Percentiles rank a stretch among this genome's conserved stretches.
Evolutionary conservation across 2,329 filamentous ascomycete species (phyloP).

Genomic region (Clarireedia paspali): DNA sequence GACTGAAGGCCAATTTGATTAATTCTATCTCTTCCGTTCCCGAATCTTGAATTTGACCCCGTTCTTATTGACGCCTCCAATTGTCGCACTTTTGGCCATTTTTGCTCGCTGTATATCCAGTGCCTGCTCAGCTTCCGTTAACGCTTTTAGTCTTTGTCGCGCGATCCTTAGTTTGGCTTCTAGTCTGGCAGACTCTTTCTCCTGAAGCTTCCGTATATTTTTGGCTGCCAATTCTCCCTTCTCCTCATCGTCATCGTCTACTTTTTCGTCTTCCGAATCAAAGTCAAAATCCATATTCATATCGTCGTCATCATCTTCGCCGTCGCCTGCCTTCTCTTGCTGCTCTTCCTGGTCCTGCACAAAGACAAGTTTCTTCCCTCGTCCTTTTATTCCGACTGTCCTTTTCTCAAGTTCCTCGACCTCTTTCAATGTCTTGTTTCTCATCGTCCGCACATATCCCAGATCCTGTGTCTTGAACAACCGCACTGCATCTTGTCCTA

Average conservation of each 20-base stretch:
- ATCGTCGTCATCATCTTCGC: conserved; percentile 13
- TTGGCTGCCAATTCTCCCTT: conserved; percentile 23
- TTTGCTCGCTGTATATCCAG: conserved; percentile 52
- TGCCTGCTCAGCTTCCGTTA: conserved; percentile 48
- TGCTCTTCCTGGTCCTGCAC: conserved; percentile 26
- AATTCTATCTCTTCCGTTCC: conserved; percentile 45
- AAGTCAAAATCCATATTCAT: conserved; percentile 25
- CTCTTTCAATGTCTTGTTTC: conserved; percentile 52
- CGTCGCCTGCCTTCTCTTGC: conserved; percentile 14
- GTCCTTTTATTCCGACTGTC: conserved; percentile 33
- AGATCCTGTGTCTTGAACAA: conserved; percentile 64
- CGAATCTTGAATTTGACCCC: conserved; percentile 57
- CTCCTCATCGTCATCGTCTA: conserved; percentile 10
- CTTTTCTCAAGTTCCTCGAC: conserved; percentile 47
- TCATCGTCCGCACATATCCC: conserved; percentile 55
- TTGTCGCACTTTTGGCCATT: conserved; percentile 59
- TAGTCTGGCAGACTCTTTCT: conserved; percentile 42
- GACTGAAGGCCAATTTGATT: conserved; percentile 20
- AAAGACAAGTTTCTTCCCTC: conserved; percentile 31
- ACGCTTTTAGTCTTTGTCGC: conserved; percentile 45
- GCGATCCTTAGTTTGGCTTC: conserved; percentile 41
- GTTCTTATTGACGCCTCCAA: conserved; percentile 49
- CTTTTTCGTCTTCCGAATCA: conserved; percentile 12
- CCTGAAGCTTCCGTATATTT: conserved; percentile 33
- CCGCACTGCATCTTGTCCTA: conserved; percentile 50